Evolutionary conservation across 2,329 filamentous ascomycete species (phyloP).

Genomic region (Knoxdaviesia capensis): DNA sequence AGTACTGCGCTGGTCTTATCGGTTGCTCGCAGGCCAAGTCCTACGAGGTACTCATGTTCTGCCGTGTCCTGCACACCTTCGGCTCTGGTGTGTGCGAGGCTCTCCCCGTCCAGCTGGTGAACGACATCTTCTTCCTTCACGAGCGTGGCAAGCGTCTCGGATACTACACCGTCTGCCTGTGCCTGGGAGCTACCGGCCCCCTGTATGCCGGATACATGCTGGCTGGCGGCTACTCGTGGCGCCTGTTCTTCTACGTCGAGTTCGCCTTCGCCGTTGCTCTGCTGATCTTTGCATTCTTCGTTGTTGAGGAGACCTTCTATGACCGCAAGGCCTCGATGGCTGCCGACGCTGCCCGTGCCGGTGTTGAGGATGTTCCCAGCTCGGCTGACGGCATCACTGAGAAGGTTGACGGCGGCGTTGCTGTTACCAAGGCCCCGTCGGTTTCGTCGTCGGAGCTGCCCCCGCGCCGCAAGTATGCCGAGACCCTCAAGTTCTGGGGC

Average conservation of each 20-base stretch:
- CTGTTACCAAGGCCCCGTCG: constrained; percentile 6
- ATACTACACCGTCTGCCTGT: constrained; percentile 38
- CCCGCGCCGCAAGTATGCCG: constrained; percentile 17
- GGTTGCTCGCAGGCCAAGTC: constrained; percentile 15
- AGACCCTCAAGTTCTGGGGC: constrained; percentile 22
- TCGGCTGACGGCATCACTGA: not conserved
- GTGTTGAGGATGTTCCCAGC: constrained; percentile 7
- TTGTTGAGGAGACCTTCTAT: constrained; percentile 34
- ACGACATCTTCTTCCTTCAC: constrained; percentile 25
- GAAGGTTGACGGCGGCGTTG: not conserved
- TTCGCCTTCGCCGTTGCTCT: constrained; percentile 22
- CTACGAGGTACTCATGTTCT: constrained; percentile 17
- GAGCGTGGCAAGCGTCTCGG: constrained; percentile 32
- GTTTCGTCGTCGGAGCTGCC: constrained; percentile 8
- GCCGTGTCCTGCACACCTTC: constrained; percentile 17
- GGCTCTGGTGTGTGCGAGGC: constrained; percentile 23
- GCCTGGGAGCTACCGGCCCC: constrained; percentile 32
- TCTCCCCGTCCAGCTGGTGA: constrained; percentile 22
- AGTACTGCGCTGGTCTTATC: constrained; percentile 20
- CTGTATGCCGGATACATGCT: constrained; percentile 42
- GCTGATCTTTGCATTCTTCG: constrained; percentile 21
- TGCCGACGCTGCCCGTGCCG: not conserved
- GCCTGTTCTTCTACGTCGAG: constrained; percentile 40
- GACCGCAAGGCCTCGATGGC: constrained; percentile 6
- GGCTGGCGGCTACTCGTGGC: constrained; percentile 34